phyloP scores from a whole-genome alignment of 2,329 filamentous ascomycete species.

The Fusarium sambucinum region DNA sequence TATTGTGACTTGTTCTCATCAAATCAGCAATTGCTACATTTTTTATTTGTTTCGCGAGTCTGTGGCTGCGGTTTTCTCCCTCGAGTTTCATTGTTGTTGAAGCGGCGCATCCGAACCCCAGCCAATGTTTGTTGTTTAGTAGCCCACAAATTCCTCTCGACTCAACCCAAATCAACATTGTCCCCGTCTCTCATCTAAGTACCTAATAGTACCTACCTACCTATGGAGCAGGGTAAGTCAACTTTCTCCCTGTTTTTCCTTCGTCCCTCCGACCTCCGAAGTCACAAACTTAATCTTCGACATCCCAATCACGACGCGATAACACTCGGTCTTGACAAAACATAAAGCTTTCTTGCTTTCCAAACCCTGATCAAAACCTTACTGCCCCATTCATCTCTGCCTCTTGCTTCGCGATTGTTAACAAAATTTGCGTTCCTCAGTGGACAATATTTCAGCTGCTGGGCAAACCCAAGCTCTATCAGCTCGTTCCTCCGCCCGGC shows the following conservation, averaged over 20 bases:
- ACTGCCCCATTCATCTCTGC: conserved; percentile 22
- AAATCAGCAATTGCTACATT: conserved; percentile 11
- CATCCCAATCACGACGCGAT: conserved; percentile 2
- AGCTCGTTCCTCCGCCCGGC: conserved; percentile 54
- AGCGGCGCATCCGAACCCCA: conserved; percentile 48
- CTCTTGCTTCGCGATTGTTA: conserved; percentile 25
- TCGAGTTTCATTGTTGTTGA: conserved; percentile 45
- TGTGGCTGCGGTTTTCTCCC: conserved; percentile 16
- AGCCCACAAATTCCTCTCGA: conserved; percentile 49
- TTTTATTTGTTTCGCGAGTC: conserved; percentile 34
- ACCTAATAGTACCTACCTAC: conserved; percentile 28
- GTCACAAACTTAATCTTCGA: conserved; percentile 21
- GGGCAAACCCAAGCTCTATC: conserved; percentile 48
- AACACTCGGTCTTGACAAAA: background rate
- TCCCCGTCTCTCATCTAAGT: conserved; percentile 24
- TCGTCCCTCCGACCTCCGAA: conserved; percentile 18
- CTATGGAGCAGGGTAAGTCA: conserved; percentile 55
- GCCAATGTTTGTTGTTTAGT: conserved; percentile 58
- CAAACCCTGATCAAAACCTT: background rate
- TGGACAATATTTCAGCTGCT: conserved; percentile 45
- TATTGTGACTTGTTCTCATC: conserved; percentile 22
- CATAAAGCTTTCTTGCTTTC: conserved; percentile 14
- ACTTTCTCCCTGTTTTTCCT: conserved; percentile 41
- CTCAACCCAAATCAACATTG: conserved; percentile 49
- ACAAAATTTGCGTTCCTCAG: conserved; percentile 29